Conservation (phyloP, 176 grass and related monocot genomes). For the Carex parvula region DNA sequence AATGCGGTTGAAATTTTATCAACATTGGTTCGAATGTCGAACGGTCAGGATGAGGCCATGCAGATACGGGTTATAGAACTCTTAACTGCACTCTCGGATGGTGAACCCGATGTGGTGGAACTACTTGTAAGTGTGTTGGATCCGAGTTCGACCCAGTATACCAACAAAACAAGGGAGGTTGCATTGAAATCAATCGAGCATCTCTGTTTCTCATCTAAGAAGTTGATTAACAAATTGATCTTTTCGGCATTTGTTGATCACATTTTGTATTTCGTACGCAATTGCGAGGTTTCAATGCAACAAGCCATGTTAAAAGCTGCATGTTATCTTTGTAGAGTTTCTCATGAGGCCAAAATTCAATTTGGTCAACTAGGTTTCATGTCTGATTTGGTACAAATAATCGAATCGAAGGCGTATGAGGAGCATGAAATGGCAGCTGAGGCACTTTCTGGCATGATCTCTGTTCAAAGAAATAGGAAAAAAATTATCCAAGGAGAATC, state of each 20-base stretch:
- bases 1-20: constrained; percentile 49
- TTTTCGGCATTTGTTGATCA: constrained; percentile 51
- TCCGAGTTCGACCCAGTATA: constrained; percentile 24
- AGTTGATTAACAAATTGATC: constrained; percentile 36
- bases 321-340: constrained; percentile 49
- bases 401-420: constrained; percentile 44
- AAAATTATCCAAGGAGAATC: constrained; percentile 68
- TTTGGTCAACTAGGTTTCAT: constrained; percentile 84
- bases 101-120: constrained; percentile 44
- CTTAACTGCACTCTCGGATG: constrained; percentile 39
- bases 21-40: constrained; percentile 32
- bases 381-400: constrained; percentile 58
- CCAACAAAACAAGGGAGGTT: constrained; percentile 68
- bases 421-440: constrained; percentile 65
- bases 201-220: constrained; percentile 44
- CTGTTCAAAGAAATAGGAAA: constrained; percentile 63
- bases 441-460: constrained; percentile 53
- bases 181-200: constrained; percentile 52
- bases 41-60: constrained; percentile 36
- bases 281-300: constrained; percentile 47
- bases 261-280: constrained; percentile 51
- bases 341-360: constrained; percentile 57
- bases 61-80: constrained; percentile 72
- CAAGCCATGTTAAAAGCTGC: constrained; percentile 51
- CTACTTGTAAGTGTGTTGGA: constrained; percentile 49